Percentiles rank a stretch among this genome's conserved stretches.
Evolutionary conservation across 139 green algal genomes (phyloP).

Genomic region (Haematococcus sp.): DNA sequence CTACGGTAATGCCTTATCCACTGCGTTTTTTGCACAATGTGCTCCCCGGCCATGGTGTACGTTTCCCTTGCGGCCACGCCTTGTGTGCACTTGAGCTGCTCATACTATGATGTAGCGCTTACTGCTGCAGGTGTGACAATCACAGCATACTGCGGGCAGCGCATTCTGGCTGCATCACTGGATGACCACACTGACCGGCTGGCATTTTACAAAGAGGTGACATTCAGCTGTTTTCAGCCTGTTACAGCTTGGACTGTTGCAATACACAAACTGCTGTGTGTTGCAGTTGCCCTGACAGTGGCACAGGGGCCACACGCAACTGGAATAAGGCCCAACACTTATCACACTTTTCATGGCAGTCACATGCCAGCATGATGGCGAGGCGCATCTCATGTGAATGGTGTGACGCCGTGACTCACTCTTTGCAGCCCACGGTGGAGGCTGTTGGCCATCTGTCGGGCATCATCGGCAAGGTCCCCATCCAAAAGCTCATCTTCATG

Average conservation of each 20-base stretch:
- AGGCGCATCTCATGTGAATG: too few species aligned
- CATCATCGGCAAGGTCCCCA: conserved; percentile 17
- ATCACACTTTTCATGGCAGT: too few species aligned
- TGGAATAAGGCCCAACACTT: too few species aligned
- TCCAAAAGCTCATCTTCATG: conserved; percentile 79
- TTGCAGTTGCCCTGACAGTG: too few species aligned
- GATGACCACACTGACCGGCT: conserved; percentile 75
- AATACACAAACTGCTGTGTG: too few species aligned
- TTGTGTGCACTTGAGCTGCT: not conserved
- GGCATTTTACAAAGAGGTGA: conserved; percentile 64
- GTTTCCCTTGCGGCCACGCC: too few species aligned
- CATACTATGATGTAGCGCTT: not conserved
- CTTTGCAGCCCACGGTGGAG: conserved; percentile 28
- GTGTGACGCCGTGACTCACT: too few species aligned
- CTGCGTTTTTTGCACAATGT: too few species aligned
- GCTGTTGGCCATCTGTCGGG: conserved; percentile 28
- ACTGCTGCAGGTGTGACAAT: conserved; percentile 40
- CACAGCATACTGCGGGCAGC: conserved; percentile 60
- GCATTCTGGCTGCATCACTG: conserved; percentile 60
- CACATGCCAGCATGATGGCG: too few species aligned
- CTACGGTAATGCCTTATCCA: too few species aligned
- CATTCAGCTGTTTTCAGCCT: not conserved
- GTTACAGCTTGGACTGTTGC: not conserved
- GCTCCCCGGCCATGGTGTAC: too few species aligned
- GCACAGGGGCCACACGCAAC: too few species aligned